Evolutionary conservation across 495 filamentous ascomycete genomes (phyloP).

Genomic region (Aspergillus funiculosus): DNA sequence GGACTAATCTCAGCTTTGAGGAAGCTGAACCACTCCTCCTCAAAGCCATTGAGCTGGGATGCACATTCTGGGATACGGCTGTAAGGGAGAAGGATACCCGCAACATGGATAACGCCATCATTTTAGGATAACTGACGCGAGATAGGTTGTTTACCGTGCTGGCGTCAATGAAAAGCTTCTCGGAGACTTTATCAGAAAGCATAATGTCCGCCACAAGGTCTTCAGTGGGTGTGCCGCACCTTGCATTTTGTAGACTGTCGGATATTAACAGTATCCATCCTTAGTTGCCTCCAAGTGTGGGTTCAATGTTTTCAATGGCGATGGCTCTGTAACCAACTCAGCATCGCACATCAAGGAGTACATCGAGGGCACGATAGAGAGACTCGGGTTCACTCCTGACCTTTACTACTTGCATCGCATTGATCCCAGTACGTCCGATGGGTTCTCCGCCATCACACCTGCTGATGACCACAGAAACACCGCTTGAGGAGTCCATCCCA

Average conservation of each 20-base stretch:
- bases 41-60: slow-evolving; percentile 47
- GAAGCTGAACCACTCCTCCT: slow-evolving; percentile 46
- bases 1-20: slow-evolving; percentile 36
- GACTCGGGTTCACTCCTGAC: slow-evolving; percentile 46
- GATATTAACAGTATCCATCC: not conserved
- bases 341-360: slow-evolving; percentile 46
- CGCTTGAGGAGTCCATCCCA: slow-evolving; percentile 43
- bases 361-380: slow-evolving; percentile 47
- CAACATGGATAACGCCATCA: too few relatives aligned
- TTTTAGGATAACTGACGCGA: not conserved
- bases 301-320: slow-evolving; percentile 30
- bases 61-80: slow-evolving; percentile 51
- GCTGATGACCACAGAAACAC: slow-evolving; percentile 31
- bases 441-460: not conserved
- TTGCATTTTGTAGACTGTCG: not conserved
- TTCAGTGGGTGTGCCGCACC: slow-evolving; percentile 28
- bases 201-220: slow-evolving; percentile 45
- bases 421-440: slow-evolving; percentile 33
- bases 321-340: slow-evolving; percentile 38
- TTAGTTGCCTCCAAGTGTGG: slow-evolving; percentile 49
- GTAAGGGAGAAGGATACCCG: too few relatives aligned
- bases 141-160: slow-evolving; percentile 42
- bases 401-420: slow-evolving; percentile 40
- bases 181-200: slow-evolving; percentile 49
- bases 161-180: slow-evolving; percentile 48